Base-by-base conservation (phyloP, 2,329 filamentous ascomycete species). In the Sphaerulina vaccinii region DNA sequence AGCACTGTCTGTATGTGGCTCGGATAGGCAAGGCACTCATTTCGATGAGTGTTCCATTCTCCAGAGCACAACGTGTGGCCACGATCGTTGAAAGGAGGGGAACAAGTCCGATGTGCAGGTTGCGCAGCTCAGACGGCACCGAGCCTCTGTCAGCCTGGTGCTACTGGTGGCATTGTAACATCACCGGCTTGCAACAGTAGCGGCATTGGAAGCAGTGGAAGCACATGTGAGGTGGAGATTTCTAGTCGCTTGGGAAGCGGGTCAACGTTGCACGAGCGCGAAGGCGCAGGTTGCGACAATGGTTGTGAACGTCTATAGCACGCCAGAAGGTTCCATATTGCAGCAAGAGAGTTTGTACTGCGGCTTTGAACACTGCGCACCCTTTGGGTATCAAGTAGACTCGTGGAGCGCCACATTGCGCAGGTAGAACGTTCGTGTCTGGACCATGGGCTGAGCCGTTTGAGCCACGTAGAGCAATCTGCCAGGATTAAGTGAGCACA, bases 1-100 rank as follows among this genome's bases (percentile, higher is more conserved):
- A 49, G 29, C 32, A 49, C 32, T 39, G 39, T 44, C 39, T 39
- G 45, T 44, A 40, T 33, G 51, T 42, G 40, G 15, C 44, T 39
- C 33, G 33, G 47, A 40, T 39, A 27, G 45, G 45, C 38, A 42
- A 23, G 29, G 13, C 18, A 23, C 37, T 48, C 43, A 32, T 48
- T 43, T 37, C n/a, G 13, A 16, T 21, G 23, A 41, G 41, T 35
- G 8, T 42, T 52, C 15, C 35, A 41, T 37, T 43, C 37, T 32
- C 32, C 50, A 37, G 41, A 21, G 35, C 44, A 38, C 44, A 35
- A 29, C 4, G 4, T 38, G 24, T 19, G 22, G 33, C n/a, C 35
- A 32, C 35, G 36, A 29, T 48, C 35, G 35, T 39, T 15, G 23
- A 21, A 11, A 22, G 7, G 29, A 35, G 32, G 18, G 19, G 29